These are phyloP conservation scores for Hypomontagnella submonticulosa DNA, from an alignment of 495 filamentous ascomycete genomes.

Conservation along the genomic window DNA sequence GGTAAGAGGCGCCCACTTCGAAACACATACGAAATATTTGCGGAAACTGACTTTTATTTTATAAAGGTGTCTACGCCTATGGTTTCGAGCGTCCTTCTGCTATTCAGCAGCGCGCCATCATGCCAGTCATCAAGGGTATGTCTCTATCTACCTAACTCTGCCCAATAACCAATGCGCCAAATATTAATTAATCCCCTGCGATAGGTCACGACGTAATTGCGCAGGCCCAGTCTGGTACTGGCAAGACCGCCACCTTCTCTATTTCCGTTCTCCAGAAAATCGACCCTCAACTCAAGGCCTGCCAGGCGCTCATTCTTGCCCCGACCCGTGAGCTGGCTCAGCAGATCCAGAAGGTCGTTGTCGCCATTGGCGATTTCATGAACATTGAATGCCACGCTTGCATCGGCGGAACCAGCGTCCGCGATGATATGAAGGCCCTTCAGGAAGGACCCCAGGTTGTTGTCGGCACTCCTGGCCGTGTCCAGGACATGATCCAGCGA, in stretches of 20 bases:
- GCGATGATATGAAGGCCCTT: slow-evolving; percentile 97
- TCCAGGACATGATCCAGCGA: slow-evolving; percentile 98
- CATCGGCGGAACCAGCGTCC: slow-evolving; percentile 97
- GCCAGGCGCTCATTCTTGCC: slow-evolving; percentile 94
- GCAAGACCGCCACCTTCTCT: slow-evolving; percentile 99
- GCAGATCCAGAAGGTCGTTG: slow-evolving; percentile 98
- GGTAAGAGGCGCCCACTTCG: slow-evolving; percentile 66
- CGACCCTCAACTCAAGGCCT: slow-evolving; percentile 90
- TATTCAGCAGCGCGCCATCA: slow-evolving; percentile 99
- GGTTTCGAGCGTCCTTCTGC: slow-evolving; percentile 99
- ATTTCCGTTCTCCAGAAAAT: slow-evolving; percentile 98
- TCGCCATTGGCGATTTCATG: slow-evolving; percentile 99
- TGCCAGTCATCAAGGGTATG: slow-evolving; percentile 99
- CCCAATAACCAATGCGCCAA: slow-evolving; percentile 31
- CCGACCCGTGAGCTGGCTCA: slow-evolving; percentile 97
- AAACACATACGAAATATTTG: slow-evolving; percentile 23
- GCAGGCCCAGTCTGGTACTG: slow-evolving; percentile 98
- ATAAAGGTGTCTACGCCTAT: slow-evolving; percentile 94
- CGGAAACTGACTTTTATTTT: slow-evolving; percentile 21
- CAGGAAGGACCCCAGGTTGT: slow-evolving; percentile 96
- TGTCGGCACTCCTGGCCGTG: slow-evolving; percentile 95
- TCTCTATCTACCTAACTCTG: slow-evolving; percentile 41
- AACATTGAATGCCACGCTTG: slow-evolving; percentile 98
- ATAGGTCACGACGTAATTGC: slow-evolving; percentile 97
- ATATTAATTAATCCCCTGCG: slow-evolving; percentile 43